A percentile compares a stretch with the other conserved stretches of the same genome.
phyloP scores from a whole-genome alignment of 2,329 filamentous ascomycete genomes.

The Fusarium secorum region DNA sequence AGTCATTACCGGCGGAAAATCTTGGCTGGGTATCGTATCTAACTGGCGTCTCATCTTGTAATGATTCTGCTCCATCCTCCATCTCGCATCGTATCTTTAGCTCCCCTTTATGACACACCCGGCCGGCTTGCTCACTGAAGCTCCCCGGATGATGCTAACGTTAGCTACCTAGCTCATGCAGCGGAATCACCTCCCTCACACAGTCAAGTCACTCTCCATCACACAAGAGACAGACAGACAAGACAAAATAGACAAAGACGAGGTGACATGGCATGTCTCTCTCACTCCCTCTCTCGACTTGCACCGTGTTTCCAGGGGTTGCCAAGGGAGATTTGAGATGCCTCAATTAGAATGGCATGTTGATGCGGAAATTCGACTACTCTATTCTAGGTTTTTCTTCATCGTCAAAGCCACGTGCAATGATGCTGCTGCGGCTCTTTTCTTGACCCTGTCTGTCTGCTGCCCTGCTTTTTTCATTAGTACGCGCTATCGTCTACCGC shows the following conservation, averaged over 20 bases:
- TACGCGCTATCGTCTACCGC: not conserved
- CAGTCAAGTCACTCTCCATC: not conserved
- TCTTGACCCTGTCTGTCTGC: not conserved
- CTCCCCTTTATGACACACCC: conserved; percentile 19
- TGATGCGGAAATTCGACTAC: conserved; percentile 24
- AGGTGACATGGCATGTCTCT: conserved; percentile 24
- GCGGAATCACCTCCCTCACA: conserved; percentile 1
- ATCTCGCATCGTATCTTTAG: conserved; percentile 8
- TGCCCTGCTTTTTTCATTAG: not conserved
- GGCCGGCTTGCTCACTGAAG: conserved; percentile 25
- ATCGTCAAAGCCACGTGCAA: conserved; percentile 36
- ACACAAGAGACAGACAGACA: not conserved
- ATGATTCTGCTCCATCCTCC: conserved; percentile 12
- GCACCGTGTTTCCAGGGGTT: conserved; percentile 9
- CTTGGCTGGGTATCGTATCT: conserved; percentile 14
- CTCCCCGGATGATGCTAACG: conserved; percentile 27
- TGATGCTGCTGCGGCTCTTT: conserved; percentile 36
- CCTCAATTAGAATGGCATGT: conserved; percentile 31
- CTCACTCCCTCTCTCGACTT: not conserved
- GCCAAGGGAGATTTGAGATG: conserved; percentile 28
- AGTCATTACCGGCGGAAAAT: conserved; percentile 26
- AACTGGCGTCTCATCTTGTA: conserved; percentile 31
- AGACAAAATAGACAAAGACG: not conserved
- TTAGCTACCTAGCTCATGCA: conserved; percentile 9
- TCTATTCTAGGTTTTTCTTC: not conserved